Conservation (phyloP, 768 basidiomycete genomes). For the Calvatia gigantea region DNA sequence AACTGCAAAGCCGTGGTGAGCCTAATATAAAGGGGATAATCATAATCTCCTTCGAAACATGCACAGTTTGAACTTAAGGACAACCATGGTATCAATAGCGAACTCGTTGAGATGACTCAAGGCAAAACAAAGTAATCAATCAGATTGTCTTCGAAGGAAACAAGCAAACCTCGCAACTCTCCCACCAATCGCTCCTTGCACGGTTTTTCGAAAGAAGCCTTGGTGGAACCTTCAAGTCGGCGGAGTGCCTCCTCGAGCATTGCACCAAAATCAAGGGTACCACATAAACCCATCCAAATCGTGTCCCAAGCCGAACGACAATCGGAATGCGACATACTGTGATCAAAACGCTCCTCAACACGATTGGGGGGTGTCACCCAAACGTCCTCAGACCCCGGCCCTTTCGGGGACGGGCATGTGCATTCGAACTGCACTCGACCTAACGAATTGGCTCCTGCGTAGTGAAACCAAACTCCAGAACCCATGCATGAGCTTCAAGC, state of each 20-base stretch:
- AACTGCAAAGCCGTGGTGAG: too few relatives aligned
- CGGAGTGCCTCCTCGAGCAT: neutral
- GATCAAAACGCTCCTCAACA: too few relatives aligned
- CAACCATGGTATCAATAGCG: too few relatives aligned
- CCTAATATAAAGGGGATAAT: too few relatives aligned
- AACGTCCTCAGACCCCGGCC: too few relatives aligned
- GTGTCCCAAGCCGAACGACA: neutral
- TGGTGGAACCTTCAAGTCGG: neutral
- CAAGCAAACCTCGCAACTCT: neutral
- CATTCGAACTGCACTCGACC: neutral
- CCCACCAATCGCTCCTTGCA: neutral
- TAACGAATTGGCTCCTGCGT: neutral
- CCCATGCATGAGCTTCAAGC: neutral
- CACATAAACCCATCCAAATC: neutral
- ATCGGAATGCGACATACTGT: too few relatives aligned
- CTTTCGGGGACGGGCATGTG: neutral
- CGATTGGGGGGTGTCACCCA: too few relatives aligned
- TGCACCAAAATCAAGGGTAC: neutral
- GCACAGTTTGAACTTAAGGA: too few relatives aligned
- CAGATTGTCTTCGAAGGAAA: neutral
- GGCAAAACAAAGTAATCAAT: neutral
- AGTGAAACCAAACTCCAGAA: neutral
- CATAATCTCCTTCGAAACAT: too few relatives aligned
- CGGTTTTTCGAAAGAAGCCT: neutral
- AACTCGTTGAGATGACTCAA: too few relatives aligned